Base-by-base conservation (phyloP, 176 grass and related monocot genomes). In the Aegilops tauschii region DNA sequence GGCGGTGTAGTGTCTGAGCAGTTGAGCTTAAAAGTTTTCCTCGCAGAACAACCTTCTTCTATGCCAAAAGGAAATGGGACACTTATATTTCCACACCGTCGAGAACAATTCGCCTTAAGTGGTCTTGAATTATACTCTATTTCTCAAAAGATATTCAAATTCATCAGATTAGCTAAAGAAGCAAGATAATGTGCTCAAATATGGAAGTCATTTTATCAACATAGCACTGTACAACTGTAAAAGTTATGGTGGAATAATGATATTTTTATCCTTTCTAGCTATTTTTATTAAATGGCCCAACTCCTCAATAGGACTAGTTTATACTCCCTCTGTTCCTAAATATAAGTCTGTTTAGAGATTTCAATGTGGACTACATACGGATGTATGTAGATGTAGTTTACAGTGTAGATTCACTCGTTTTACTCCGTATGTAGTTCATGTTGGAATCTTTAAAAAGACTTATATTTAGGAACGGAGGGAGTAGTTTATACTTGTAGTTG, bases 41-140 rank as follows among this genome's bases (percentile, higher is more conserved):
- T 75, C 42, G 72, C 72, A 50, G 23, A 50, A 76, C 44, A 76
- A 29, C 73, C 73, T 50, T 76, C 73, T 76, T 50, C 73, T 76
- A 76, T 18, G 28, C 73, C 73, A 8, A 76, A 76, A 50, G 73
- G 73, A 76, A 50, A 76, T 76, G 73, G 73, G 25, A 50, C 73
- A 76, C 25, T 18, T 27, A 76, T 25, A 76, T 50, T 18, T 44
- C 73, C 73, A 30, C 73, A 76, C 1, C 40, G 3, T 29, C 44
- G 44, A 76, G 44, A 76, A 76, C 73, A 76, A 30, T 76, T 76
- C 11, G 6, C 45, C 73, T 50, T 49, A 50, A 2, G 23, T 76
- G 42, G 73, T 76, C 44, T 52, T 50, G 73, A 18, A 50, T 49
- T 30, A 76, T 76, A 76, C 14, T 49, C 73, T 76, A 17, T 50